These are phyloP conservation scores for Chalciporus piperatus DNA, from an alignment of 768 basidiomycete species.

Conservation along the genomic window DNA sequence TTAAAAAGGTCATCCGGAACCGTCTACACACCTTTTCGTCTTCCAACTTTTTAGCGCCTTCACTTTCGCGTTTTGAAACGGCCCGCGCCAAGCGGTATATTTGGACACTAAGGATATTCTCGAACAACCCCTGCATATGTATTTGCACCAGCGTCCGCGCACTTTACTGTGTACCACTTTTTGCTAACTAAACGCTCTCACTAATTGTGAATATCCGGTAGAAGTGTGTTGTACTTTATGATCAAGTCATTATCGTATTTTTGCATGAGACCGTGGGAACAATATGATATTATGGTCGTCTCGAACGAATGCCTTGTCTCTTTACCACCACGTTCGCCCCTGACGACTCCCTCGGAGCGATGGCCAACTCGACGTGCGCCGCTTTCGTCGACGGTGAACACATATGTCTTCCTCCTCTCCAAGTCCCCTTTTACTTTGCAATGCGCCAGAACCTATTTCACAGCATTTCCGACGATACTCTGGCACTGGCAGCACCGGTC, in stretches of 20 bases:
- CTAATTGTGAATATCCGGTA: slow-evolving; percentile 33
- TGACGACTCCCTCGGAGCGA: slow-evolving; percentile 7
- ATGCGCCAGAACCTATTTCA: slow-evolving; percentile 46
- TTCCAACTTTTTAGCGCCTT: slow-evolving; percentile 3
- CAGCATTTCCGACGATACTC: slow-evolving; percentile 62
- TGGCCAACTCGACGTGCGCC: slow-evolving; percentile 38
- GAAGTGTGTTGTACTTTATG: slow-evolving; percentile 34
- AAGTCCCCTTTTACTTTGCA: slow-evolving; percentile 57
- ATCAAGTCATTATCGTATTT: slow-evolving; percentile 21
- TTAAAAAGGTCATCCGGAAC: not conserved
- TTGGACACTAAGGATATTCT: slow-evolving; percentile 33
- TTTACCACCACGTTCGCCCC: not conserved
- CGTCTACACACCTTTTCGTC: slow-evolving; percentile 2
- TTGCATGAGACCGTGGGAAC: too few relatives aligned
- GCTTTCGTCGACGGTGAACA: slow-evolving; percentile 32
- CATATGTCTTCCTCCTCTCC: slow-evolving; percentile 34
- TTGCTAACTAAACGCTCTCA: slow-evolving; percentile 28
- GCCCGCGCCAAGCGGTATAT: slow-evolving; percentile 17
- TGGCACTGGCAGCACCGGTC: slow-evolving; percentile 74
- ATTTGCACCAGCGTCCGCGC: slow-evolving; percentile 23
- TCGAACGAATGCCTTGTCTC: not conserved
- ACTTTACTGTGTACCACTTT: slow-evolving; percentile 31
- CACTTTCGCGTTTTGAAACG: slow-evolving; percentile 16
- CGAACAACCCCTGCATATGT: slow-evolving; percentile 24
- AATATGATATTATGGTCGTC: not conserved